Percentiles rank a stretch among this genome's conserved stretches.
phyloP scores from a whole-genome alignment of 176 grass and related monocot genomes.

The Poa annua region DNA sequence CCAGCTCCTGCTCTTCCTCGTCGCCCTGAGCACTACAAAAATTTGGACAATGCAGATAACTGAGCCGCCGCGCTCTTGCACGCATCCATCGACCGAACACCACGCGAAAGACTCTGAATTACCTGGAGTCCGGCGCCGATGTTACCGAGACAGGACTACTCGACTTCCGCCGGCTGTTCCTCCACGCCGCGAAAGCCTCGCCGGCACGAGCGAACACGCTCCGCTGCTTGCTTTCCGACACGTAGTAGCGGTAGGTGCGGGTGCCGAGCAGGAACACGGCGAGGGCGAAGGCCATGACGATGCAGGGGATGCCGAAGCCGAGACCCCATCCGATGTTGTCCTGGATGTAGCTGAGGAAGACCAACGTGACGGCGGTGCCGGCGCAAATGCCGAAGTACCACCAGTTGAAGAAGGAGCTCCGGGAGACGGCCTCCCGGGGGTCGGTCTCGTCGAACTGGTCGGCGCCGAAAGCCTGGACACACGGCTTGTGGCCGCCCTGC shows the following conservation, averaged over 20 bases:
- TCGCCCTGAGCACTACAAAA: slow-evolving; percentile 23
- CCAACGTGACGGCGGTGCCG: slow-evolving; percentile 45
- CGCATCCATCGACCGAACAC: neutral
- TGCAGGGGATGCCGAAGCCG: slow-evolving; percentile 62
- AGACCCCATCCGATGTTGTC: slow-evolving; percentile 75
- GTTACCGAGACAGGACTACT: neutral
- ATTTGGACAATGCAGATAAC: neutral
- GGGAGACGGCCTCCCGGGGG: slow-evolving; percentile 47
- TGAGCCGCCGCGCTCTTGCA: neutral
- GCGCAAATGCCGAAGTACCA: slow-evolving; percentile 69
- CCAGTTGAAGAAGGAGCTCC: slow-evolving; percentile 79
- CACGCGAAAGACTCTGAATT: neutral
- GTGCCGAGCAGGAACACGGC: slow-evolving; percentile 59
- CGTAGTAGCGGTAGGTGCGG: slow-evolving; percentile 54
- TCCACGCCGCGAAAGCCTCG: slow-evolving; percentile 36
- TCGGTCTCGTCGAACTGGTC: slow-evolving; percentile 80
- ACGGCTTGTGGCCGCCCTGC: slow-evolving; percentile 68
- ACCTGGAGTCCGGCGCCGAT: slow-evolving; percentile 19
- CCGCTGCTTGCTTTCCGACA: slow-evolving; percentile 5
- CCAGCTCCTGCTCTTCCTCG: slow-evolving; percentile 17
- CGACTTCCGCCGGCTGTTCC: slow-evolving; percentile 17
- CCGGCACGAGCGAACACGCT: slow-evolving; percentile 14
- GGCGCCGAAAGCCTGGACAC: slow-evolving; percentile 79
- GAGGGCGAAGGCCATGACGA: slow-evolving; percentile 48
- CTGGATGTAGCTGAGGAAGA: slow-evolving; percentile 61